Evolutionary conservation across 164 flowering plant genomes (phyloP), one percentile per base, ranked within the genome.

Genomic region (Dillenia turbinata): DNA sequence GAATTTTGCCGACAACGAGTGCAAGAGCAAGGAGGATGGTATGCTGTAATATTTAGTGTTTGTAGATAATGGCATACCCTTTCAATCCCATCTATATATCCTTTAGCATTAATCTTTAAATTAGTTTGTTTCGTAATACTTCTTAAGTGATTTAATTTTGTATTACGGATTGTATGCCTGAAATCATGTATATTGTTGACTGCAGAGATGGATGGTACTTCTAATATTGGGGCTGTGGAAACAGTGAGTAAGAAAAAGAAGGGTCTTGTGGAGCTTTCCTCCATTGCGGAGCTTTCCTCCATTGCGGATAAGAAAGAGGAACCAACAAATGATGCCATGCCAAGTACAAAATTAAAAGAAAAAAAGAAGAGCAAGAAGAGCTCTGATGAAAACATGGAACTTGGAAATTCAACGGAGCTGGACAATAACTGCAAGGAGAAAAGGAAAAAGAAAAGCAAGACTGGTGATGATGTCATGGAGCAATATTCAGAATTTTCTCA

Each of bases 361-460:
- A 72, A 70, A 57, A 66, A 70, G 71, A 74, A 73, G 60, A 52
- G 33, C 47, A 71, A 71, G 53, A 54, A 61, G 50, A 26, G n/a
- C 45, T 54, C 54, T 59, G 70, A 67, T 59, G 58, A 59, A 24
- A 63, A 22, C 51, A 24, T 13, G 10, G 56, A 71, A 52, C 33
- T 52, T 56, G 55, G 33, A 16, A 47, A 44, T 6, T 14, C 15
- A 10, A 65, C 67, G 15, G 74, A 69, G 9, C 11, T 57, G 13
- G 54, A 17, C 47, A 67, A 73, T 65, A 75, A 69, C 54, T 3
- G 66, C 17, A 80, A 78, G 67, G 71, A 71, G 12, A 78, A 83
- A 54, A 83, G 71, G 75, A 76, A 69, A 60, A 85, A 75, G 69
- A 71, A 74, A 61, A 63, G n/a, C 56, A 80, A 75, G 64, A 55